Base-by-base conservation (phyloP, 1,284 basidiomycete genomes). In the Leccinum fuscescens region DNA sequence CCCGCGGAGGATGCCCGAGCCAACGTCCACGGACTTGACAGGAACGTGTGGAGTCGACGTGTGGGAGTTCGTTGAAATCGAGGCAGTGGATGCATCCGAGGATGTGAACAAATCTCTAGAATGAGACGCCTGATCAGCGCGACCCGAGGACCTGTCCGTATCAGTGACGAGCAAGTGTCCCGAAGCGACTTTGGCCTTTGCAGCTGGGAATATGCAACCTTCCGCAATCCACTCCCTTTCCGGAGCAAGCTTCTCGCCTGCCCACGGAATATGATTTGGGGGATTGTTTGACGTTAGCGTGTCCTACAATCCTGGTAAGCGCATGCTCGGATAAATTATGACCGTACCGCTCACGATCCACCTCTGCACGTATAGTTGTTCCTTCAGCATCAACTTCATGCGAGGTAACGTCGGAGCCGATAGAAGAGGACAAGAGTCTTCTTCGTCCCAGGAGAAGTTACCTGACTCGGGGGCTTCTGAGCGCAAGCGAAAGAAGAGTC, bases 341-440 rank as follows among this genome's bases (percentile, higher is more conserved):
- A 56, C 50, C 56, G 15, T 51, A 44, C 12, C n/a, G 76, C 83
- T 70, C 67, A 86, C 85, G 61, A 76, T 74, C 85, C 85, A 87
- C 63, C 77, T 77, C 56, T 74, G 72, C 35, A 86, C 76, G 59
- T 76, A 80, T 33, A 82, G 66, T 46, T 76, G 78, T 67, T 86
- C 84, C 65, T 76, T 79, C 29, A 82, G 67, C 74, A 86, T 77
- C 54, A 76, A 64, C 55, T 73, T 77, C 63, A 86, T 75, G 46
- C 85, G 79, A 33, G 82, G 82, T n/a, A 74, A 67, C 0, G 84
- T 86, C 8, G 84, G 84, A 29, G 74, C 71, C n/a, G 81, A 78
- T 54, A 80, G 52, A 49, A 72, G 59, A 22, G 58, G 59, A 51
- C 33, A 42, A 42, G 22, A 3, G 20, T 51, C 54, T 35, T 62